A percentile compares a stretch with the other conserved stretches of the same genome.
Conservation (phyloP, 306 rosid genomes). For the Pyrus pyrifolia region DNA sequence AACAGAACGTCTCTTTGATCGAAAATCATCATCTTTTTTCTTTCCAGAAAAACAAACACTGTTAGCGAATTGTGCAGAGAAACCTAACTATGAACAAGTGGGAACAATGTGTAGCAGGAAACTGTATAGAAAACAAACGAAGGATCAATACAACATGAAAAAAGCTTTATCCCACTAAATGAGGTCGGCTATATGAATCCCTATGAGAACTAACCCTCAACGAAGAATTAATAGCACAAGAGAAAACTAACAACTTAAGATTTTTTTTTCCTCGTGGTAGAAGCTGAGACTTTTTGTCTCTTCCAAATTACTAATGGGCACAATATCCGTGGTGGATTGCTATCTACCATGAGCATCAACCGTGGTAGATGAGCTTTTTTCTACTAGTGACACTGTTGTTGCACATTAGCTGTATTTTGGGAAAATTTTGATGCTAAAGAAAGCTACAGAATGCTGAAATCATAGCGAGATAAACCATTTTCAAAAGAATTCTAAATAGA, state of each 20-base stretch:
- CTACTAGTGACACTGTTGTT: background rate
- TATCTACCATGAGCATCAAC: too few relatives aligned
- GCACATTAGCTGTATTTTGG: background rate
- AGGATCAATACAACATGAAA: background rate
- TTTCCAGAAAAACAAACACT: slow-evolving; percentile 1
- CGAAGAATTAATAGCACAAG: too few relatives aligned
- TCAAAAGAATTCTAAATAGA: background rate
- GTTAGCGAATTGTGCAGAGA: slow-evolving; percentile 48
- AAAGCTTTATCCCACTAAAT: too few relatives aligned
- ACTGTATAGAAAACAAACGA: slow-evolving; percentile 34
- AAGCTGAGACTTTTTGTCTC: too few relatives aligned
- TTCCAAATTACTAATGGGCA: too few relatives aligned
- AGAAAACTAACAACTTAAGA: too few relatives aligned
- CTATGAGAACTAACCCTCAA: too few relatives aligned
- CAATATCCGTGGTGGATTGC: too few relatives aligned
- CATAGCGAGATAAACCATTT: background rate
- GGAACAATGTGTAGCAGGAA: slow-evolving; percentile 81
- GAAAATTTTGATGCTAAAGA: background rate
- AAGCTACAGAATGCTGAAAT: background rate
- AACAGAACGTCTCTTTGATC: slow-evolving; percentile 9
- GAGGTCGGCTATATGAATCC: too few relatives aligned
- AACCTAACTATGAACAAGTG: slow-evolving; percentile 66
- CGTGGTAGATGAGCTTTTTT: too few relatives aligned
- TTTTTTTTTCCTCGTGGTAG: too few relatives aligned
- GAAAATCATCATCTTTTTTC: slow-evolving; percentile 15